These are phyloP conservation scores for Phaeosphaeriaceae sp. DNA, from an alignment of 2,329 filamentous ascomycete species.

Conservation along the genomic window DNA sequence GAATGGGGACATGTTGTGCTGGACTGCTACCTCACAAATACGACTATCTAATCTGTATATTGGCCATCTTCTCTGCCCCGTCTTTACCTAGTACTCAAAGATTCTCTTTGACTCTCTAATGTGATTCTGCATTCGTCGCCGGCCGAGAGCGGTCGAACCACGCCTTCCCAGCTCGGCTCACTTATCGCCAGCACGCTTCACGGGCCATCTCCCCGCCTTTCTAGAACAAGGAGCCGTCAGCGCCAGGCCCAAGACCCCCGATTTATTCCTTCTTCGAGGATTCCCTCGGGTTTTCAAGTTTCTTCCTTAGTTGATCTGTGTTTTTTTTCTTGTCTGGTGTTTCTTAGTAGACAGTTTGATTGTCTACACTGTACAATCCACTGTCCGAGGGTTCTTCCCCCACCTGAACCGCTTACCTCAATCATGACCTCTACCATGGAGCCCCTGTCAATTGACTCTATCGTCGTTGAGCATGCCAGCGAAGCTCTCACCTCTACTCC, in stretches of 20 bases:
- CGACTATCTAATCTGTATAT: no score
- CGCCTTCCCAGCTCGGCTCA: slow-evolving; percentile 3
- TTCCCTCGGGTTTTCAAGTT: no score
- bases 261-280: no score
- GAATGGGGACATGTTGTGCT: no score
- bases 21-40: no score
- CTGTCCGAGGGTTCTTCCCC: slow-evolving; percentile 16
- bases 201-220: slow-evolving; percentile 23
- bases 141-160: background rate
- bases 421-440: slow-evolving; percentile 35
- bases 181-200: slow-evolving; percentile 20
- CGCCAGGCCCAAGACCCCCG: no score
- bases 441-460: slow-evolving; percentile 46
- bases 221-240: slow-evolving; percentile 10
- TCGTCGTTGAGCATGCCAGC: slow-evolving; percentile 41
- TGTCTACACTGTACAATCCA: slow-evolving; percentile 2
- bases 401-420: slow-evolving; percentile 8
- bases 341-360: no score
- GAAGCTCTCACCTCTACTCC: slow-evolving; percentile 21
- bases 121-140: background rate
- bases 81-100: no score
- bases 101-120: background rate
- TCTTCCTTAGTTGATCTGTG: no score
- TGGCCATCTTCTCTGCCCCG: no score
- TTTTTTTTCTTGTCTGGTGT: no score